Evolutionary conservation across 164 flowering plant species (phyloP).

Genomic region (Kingdonia uniflora): DNA sequence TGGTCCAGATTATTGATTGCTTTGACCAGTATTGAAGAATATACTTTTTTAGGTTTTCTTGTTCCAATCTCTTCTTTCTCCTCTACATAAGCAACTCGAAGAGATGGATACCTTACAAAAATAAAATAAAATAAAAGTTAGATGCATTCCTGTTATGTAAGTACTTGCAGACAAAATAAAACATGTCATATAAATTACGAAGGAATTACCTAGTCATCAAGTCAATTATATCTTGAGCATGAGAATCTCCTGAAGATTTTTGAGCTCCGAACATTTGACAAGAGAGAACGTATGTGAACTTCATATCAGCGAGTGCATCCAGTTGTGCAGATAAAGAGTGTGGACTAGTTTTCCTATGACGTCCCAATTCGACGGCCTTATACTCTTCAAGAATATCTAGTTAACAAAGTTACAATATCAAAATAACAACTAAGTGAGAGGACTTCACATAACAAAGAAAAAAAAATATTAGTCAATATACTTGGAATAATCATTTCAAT

Average conservation of each 20-base stretch:
- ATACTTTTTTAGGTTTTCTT: conserved; percentile 36
- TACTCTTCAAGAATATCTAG: conserved; percentile 76
- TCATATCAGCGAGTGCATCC: conserved; percentile 79
- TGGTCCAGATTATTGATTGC: conserved; percentile 59
- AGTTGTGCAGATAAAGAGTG: conserved; percentile 44
- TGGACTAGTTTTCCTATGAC: conserved; percentile 20
- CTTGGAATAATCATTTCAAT: background rate
- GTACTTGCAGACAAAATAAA: conserved; percentile 1
- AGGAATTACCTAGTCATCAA: conserved; percentile 58
- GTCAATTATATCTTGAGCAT: conserved; percentile 62
- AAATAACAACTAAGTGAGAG: background rate
- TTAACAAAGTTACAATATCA: conserved; percentile 5
- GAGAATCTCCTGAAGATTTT: conserved; percentile 64
- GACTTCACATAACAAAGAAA: background rate
- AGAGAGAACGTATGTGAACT: conserved; percentile 67
- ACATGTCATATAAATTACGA: background rate
- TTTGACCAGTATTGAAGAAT: conserved; percentile 74
- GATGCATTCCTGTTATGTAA: background rate
- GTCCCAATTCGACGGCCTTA: conserved; percentile 37
- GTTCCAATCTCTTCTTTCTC: conserved; percentile 65
- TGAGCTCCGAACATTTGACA: conserved; percentile 81
- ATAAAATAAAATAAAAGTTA: conserved; percentile 6
- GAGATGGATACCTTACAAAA: conserved; percentile 60
- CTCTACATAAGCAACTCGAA: conserved; percentile 94
- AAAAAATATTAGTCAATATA: background rate